Base-by-base conservation (phyloP, 1,284 basidiomycete genomes). In the Papiliotrema terrestris region DNA sequence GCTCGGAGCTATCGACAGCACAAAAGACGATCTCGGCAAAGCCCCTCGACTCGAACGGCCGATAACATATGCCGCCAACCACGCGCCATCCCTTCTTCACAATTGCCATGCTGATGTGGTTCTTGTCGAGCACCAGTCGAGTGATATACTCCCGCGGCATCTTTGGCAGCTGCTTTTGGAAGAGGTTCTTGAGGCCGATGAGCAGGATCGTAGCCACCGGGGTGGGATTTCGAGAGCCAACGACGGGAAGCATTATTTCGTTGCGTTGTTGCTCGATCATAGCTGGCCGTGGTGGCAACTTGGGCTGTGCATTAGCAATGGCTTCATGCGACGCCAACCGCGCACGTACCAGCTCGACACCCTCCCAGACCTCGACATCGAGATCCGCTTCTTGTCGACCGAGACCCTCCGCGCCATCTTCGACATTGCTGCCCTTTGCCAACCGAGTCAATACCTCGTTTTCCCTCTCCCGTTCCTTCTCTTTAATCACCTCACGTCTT, bases 1-100 rank as follows among this genome's bases (percentile, higher is more conserved):
- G 96, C 75, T 97, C 94, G 5, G 89, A 91, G 48, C 90, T 92
- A 25, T 92, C 89, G 22, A 96, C 97, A 0, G 96, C 96, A 74
- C 98, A 98, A 77, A 99, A 99, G 2, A 98, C 95, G 65, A 99
- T 98, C 75, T 98, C 96, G 25, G 94, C 93, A 72, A 99, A 99
- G 14, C 88, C 87, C 57, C 94, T 84, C 66, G 91, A 91, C 47
- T 92, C 87, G 73, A 99, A 98, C 2, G 96, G 95, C 32, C 96
- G 83, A 75, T 91, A 99, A 66, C 93, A 97, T 63, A 99, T 98
- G 1, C 96, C 96, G 20, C 95, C 96, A 1, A 98, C 95, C 39
- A 98, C 95, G 68, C 95, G 93, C 74, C 87, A 86, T 0, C 96
- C 96, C 26, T 88, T 83, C 76, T 98, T 98, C 72, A 98, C 88